Conservation (phyloP, 208 protist species). For the Naegleria lovaniensis region DNA sequence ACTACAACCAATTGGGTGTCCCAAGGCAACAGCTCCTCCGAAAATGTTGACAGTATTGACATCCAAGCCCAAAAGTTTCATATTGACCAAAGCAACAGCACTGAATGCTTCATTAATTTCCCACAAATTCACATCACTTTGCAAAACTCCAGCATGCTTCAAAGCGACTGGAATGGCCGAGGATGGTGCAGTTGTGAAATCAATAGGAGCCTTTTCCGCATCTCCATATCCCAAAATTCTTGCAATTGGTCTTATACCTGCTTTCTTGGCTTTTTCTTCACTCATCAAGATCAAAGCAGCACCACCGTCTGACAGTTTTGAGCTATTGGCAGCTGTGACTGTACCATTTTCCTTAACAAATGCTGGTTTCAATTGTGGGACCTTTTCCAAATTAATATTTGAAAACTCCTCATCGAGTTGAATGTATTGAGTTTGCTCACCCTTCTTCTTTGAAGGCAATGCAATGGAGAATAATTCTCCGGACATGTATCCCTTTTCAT, state of each 20-base stretch:
- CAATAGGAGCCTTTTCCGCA: constrained; percentile 70
- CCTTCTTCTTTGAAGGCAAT: constrained; percentile 49
- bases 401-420: constrained; percentile 71
- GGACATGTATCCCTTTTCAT: constrained; percentile 67
- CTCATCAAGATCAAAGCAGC: constrained; percentile 69
- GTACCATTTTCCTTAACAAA: constrained; percentile 77
- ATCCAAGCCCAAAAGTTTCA: constrained; percentile 66
- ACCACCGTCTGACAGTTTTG: constrained; percentile 76
- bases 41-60: constrained; percentile 78
- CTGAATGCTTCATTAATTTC: constrained; percentile 96
- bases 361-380: constrained; percentile 66
- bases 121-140: constrained; percentile 70
- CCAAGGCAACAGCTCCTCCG: constrained; percentile 85
- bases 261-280: constrained; percentile 60
- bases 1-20: constrained; percentile 87
- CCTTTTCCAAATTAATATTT: constrained; percentile 71
- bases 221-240: constrained; percentile 73
- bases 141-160: constrained; percentile 46
- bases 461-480: constrained; percentile 79
- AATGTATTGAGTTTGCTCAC: constrained; percentile 38
- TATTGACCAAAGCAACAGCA: constrained; percentile 77
- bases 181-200: constrained; percentile 80
- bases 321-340: constrained; percentile 82
- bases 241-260: constrained; percentile 69
- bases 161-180: constrained; percentile 73